Evolutionary conservation across 192 early-diverging fungal species (phyloP).

Genomic region (Gamsiella multidivaricata): DNA sequence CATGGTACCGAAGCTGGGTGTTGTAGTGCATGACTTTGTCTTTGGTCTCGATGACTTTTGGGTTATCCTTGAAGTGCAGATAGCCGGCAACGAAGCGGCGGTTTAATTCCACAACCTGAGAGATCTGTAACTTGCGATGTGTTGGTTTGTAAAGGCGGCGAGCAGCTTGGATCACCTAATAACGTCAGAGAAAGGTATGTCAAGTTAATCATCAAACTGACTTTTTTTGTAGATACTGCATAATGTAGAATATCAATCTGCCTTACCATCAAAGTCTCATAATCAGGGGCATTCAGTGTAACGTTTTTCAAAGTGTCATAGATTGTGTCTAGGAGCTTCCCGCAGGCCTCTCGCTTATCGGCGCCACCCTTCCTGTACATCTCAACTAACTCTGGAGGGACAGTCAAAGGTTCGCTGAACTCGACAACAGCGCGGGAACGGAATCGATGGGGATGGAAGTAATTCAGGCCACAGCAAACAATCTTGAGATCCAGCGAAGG

Average conservation of each 20-base stretch:
- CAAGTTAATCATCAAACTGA: neutral
- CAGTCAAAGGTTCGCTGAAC: slow-evolving; percentile 91
- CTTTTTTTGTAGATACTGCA: neutral
- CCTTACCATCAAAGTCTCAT: slow-evolving; percentile 89
- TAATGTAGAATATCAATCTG: neutral
- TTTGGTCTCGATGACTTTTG: slow-evolving; percentile 82
- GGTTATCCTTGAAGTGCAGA: slow-evolving; percentile 82
- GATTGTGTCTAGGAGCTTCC: slow-evolving; percentile 81
- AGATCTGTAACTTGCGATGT: slow-evolving; percentile 85
- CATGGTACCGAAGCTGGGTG: slow-evolving; percentile 89
- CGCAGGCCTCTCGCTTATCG: slow-evolving; percentile 85
- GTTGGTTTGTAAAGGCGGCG: slow-evolving; percentile 91
- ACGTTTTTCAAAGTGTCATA: slow-evolving; percentile 86
- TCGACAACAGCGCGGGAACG: slow-evolving; percentile 97
- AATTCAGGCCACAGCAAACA: slow-evolving; percentile 92
- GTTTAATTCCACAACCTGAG: slow-evolving; percentile 89
- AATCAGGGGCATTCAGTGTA: slow-evolving; percentile 93
- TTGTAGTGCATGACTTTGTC: slow-evolving; percentile 87
- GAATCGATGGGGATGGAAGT: slow-evolving; percentile 96
- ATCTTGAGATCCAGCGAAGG: slow-evolving; percentile 91
- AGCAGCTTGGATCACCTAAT: slow-evolving; percentile 90
- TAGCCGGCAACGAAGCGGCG: slow-evolving; percentile 90
- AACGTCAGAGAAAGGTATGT: neutral
- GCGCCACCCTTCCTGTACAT: slow-evolving; percentile 85
- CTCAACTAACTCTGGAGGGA: slow-evolving; percentile 82